Base-by-base conservation (phyloP, 2,329 filamentous ascomycete species). In the Epichloe hybrida region DNA sequence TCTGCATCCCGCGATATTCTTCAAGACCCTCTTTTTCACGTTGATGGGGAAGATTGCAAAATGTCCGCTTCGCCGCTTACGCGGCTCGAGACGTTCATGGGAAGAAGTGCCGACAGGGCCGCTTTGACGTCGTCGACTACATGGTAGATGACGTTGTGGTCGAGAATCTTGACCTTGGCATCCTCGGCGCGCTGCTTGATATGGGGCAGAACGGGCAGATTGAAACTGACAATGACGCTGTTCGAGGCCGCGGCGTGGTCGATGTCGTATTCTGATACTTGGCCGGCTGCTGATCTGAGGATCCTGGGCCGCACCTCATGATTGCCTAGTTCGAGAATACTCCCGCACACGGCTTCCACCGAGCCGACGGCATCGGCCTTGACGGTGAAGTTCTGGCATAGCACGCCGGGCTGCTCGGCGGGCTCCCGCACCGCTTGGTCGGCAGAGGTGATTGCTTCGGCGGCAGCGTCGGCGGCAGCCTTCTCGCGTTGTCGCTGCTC, bases 301-400 rank as follows among this genome's bases (percentile, higher is more conserved):
- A 98, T 75, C 51, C 81, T 80, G 13, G 90, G 79, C 35, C 74
- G 79, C 39, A 96, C 83, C 64, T 97, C 88, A 58, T 88, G 82
- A 69, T 85, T 95, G 55, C 90, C 89, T 55, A 96, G 74, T 53
- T 84, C 80, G 54, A 81, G 72, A 52, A 98, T 76, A 8, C 84
- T 83, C 46, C 87, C 84, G 53, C 83, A 75, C 3, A 97, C 85
- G 2, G 93, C 93, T 70, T 98, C 93, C 0, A 90, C 89, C 0
- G 91, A 97, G 38, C 93, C 93, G 54, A 85, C 86, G 17, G 97
- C 93, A 61, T 98, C 93, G 50, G 84, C 90, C 67, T 94, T 95
- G 69, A 98, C 75, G 52, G 93, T 80, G 66, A 97, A 93, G 59
- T 85, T 85, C 46, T 95, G 76, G 15, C 76, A 69, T 48, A 73